Conservation (phyloP, 202 grass and related monocot genomes). For the Eragrostis tef region DNA sequence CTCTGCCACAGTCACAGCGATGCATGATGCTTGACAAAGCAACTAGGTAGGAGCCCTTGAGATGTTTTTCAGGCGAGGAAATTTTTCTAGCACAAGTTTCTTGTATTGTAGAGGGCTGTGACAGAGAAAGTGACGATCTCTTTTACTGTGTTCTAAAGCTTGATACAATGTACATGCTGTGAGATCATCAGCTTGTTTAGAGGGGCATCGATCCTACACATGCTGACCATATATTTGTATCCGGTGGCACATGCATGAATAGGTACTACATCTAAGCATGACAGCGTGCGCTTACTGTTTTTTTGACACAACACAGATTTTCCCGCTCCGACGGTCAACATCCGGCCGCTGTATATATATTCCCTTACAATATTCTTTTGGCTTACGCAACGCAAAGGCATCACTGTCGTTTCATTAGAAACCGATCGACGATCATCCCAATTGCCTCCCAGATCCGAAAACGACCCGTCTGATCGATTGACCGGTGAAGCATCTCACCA, state of each 20-base stretch:
- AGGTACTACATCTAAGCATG: background rate
- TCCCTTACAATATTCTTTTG: background rate
- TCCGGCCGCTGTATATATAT: background rate
- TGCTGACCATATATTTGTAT: background rate
- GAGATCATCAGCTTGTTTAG: no score
- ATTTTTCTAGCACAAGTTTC: background rate
- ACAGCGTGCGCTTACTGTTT: background rate
- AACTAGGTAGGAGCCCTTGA: background rate
- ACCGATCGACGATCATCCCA: background rate
- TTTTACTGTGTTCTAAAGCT: no score
- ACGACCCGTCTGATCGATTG: background rate
- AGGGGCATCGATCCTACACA: no score
- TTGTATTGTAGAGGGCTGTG: background rate
- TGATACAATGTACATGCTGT: no score
- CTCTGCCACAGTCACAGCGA: background rate
- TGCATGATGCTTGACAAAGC: background rate
- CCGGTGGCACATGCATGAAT: background rate
- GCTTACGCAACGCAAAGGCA: background rate
- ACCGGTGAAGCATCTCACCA: background rate
- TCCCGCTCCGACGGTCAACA: background rate
- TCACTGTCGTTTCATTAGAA: conserved; percentile 7
- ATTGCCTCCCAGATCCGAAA: background rate
- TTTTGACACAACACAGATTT: background rate
- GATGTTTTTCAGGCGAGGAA: background rate
- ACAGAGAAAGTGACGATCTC: background rate